Evolutionary conservation across 208 protist species (phyloP), one percentile per base, ranked within the genome.

Genomic region (Leishmania arabica): DNA sequence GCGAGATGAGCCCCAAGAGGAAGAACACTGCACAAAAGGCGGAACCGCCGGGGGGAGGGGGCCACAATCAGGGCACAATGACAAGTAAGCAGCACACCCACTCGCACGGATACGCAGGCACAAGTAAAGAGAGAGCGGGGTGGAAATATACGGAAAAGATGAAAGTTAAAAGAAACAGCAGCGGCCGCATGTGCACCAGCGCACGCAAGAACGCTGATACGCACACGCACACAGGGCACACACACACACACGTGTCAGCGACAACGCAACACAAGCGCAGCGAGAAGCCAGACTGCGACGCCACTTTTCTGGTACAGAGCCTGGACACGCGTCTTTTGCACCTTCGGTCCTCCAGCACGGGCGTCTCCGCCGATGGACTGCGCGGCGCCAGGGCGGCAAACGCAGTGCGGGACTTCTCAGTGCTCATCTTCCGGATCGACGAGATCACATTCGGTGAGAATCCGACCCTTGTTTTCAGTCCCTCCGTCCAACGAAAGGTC

Each of bases 361-460:
- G 40, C 5, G 66, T n/a, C 53, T 68, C 49, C 75, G 68, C 77
- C 15, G 27, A 53, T 49, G 45, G 45, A 5, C 49, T 77, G n/a
- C 75, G 54, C 13, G 77, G 60, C 19, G 76, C 84, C 3, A 91
- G 78, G 34, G 91, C 91, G 8, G 88, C 89, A 42, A 95, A 95
- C 72, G 73, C 92, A 93, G 37, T 84, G 78, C 54, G 90, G 86
- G 84, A 83, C 31, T 90, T 87, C 74, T 49, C 84, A 86, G 17
- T 51, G 49, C 19, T 84, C 68, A 37, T 74, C 69, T 6, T 15
- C 70, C 37, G 71, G 77, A 54, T 86, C 70, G 1, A 90, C 56
- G 31, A 62, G 74, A 19, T 78, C 81, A 21, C 83, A 85, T 56
- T 89, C 86, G 13, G 89, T 83, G 17, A 83, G 51, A 21, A 88